phyloP scores from a whole-genome alignment of 2,329 filamentous ascomycete genomes.

The Botrytis medusae region DNA sequence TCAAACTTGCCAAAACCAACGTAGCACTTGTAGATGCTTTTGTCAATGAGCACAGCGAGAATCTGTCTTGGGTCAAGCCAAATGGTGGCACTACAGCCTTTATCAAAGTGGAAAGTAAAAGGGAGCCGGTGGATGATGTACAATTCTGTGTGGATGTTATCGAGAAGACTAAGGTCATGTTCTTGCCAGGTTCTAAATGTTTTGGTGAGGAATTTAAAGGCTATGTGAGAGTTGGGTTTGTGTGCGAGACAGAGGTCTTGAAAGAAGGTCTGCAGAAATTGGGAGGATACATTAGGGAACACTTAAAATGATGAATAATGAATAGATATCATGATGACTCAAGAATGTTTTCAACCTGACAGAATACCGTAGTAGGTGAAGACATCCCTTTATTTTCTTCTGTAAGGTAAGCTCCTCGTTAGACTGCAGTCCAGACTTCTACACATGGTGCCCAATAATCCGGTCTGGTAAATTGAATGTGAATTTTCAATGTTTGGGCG shows the following conservation, averaged over 20 bases:
- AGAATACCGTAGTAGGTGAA: background rate
- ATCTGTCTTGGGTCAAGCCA: slow-evolving; percentile 70
- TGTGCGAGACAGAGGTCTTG: slow-evolving; percentile 68
- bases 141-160: slow-evolving; percentile 68
- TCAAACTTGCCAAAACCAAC: slow-evolving; percentile 67
- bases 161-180: slow-evolving; percentile 68
- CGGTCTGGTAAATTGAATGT: background rate
- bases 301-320: slow-evolving; percentile 22
- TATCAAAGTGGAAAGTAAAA: slow-evolving; percentile 57
- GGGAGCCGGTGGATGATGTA: slow-evolving; percentile 65
- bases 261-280: slow-evolving; percentile 58
- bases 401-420: background rate
- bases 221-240: slow-evolving; percentile 76
- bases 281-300: slow-evolving; percentile 32
- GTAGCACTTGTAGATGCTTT: slow-evolving; percentile 65
- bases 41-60: slow-evolving; percentile 57
- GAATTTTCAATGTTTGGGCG: background rate
- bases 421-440: background rate
- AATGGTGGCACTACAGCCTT: slow-evolving; percentile 79
- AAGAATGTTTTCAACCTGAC: background rate
- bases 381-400: background rate
- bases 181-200: slow-evolving; percentile 70
- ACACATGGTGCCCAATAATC: background rate
- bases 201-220: slow-evolving; percentile 75
- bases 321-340: background rate